Evolutionary conservation across 176 grass and related monocot genomes (phyloP), one percentile per base, ranked within the genome.

Genomic region (Triticum turgidum): DNA sequence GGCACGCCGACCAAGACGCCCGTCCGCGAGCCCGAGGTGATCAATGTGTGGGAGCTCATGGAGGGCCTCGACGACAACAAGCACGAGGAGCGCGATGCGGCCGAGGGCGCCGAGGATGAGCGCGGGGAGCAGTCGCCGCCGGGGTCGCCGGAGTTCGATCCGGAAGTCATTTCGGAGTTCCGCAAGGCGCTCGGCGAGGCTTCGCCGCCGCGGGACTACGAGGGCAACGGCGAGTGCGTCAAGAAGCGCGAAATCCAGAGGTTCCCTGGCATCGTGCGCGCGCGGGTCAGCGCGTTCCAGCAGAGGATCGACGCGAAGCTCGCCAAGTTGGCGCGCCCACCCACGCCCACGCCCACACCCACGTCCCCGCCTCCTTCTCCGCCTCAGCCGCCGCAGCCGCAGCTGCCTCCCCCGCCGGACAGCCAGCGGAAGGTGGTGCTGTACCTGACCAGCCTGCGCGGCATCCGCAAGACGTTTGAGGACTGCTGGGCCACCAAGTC

Each of bases 1-100:
- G 82, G 77, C 13, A 90, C 92, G n/a, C 97, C 89, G 11, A 86
- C 82, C 83, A 89, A 91, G 85, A 87, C 97, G 5, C 90, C 88
- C 11, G 67, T 54, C 9, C 78, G 82, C 44, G 94, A 97, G 61
- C 94, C 92, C 1, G 94, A 99, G 87, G 83, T 94, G 65, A 99
- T 99, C 77, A 97, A 97, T 45, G 94, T 95, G 29, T 99, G 92
- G 97, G 97, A 99, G 82, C 94, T 99, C 89, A 99, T 99, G 97
- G 94, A 89, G 66, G 94, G 97, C 15, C 92, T 99, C 30, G 97
- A 94, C 6, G 97, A 96, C 86, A 49, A 91, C 84, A 64, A 75
- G 24, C 86, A 90, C 15, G 88, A 83, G 13, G 78, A 91, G 12
- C 80, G 79, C 21, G 32, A 22, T 62, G 27, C 7, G 71, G 59